Base-by-base conservation (phyloP, 2,329 filamentous ascomycete genomes). In the Bipolaris victoriae region DNA sequence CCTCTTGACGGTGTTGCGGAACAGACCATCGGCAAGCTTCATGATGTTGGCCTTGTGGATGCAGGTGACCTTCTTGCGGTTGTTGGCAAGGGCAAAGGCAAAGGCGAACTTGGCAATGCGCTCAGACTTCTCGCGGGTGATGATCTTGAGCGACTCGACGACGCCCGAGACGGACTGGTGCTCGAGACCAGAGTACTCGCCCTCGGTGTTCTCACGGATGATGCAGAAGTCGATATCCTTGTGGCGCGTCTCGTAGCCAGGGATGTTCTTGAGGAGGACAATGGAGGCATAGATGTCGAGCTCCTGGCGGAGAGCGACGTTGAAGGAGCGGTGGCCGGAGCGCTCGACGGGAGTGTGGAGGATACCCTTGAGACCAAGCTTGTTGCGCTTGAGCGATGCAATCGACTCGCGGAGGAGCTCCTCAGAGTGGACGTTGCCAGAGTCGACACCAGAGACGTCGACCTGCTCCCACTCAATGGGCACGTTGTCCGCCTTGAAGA, bases 31-130 rank as follows among this genome's bases (percentile, higher is more conserved):
- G 78, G 93, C 94, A 58, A 99, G 86, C 87, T 99, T 99, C 95
- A 99, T 99, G 84, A 99, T 99, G 86, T 99, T 99, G 82, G 95
- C 95, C 87, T 99, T 99, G 90, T 99, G 95, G 78, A 99, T 98
- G 84, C 94, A 97, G 68, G 95, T 98, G 57, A 99, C 92, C 90
- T 98, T 98, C 86, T 96, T 94, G 78, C 95, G 88, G 87, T 96
- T 94, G 86, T 99, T 99, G 81, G 95, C 95, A 57, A 98, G 89
- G 58, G 95, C 95, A 76, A 99, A 99, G 77, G 90, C 90, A 80
- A 98, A 98, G 67, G 95, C 95, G 77, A 99, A 99, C 83, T 97
- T 97, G 82, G 94, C 92, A 75, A 99, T 99, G 77, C 95, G 92
- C 88, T 99, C 95, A 54, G 92, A 97, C 87, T 99, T 98, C 80